These are phyloP conservation scores for Beauveria medogensis DNA, from an alignment of 2,329 filamentous ascomycete genomes.

Conservation along the genomic window DNA sequence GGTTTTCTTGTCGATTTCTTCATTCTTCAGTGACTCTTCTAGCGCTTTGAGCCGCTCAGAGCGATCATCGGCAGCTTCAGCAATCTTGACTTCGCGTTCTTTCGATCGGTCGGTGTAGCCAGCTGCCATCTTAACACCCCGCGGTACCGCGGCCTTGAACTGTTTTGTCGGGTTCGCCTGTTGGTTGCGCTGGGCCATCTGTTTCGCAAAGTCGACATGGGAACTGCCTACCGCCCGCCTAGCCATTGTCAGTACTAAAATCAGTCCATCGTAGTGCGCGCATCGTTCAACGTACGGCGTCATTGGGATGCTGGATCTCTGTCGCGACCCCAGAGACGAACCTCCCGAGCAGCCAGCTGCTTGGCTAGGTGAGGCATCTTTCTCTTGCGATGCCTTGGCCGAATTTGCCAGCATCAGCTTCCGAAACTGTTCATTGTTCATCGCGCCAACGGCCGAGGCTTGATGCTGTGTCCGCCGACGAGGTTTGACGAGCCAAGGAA, in stretches of 20 bases:
- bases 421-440: slow-evolving; percentile 96
- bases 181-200: slow-evolving; percentile 67
- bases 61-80: slow-evolving; percentile 45
- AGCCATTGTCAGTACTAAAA: not conserved
- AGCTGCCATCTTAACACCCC: slow-evolving; percentile 68
- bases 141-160: slow-evolving; percentile 71
- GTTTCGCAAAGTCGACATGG: slow-evolving; percentile 69
- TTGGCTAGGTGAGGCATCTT: slow-evolving; percentile 37
- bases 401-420: slow-evolving; percentile 56
- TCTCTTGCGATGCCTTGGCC: slow-evolving; percentile 29
- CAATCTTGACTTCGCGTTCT: slow-evolving; percentile 46
- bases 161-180: slow-evolving; percentile 54
- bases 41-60: slow-evolving; percentile 66
- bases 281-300: slow-evolving; percentile 59
- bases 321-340: slow-evolving; percentile 61
- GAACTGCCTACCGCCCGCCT: slow-evolving; percentile 54
- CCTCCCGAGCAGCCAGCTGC: slow-evolving; percentile 19
- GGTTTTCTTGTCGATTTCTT: slow-evolving; percentile 71
- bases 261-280: not conserved
- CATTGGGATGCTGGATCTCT: slow-evolving; percentile 81
- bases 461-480: not conserved
- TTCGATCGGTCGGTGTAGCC: slow-evolving; percentile 82
- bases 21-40: slow-evolving; percentile 73
- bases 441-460: slow-evolving; percentile 27
- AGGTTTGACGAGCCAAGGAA: not conserved